Conservation (phyloP, 495 filamentous ascomycete genomes). For the Daldinia loculata region DNA sequence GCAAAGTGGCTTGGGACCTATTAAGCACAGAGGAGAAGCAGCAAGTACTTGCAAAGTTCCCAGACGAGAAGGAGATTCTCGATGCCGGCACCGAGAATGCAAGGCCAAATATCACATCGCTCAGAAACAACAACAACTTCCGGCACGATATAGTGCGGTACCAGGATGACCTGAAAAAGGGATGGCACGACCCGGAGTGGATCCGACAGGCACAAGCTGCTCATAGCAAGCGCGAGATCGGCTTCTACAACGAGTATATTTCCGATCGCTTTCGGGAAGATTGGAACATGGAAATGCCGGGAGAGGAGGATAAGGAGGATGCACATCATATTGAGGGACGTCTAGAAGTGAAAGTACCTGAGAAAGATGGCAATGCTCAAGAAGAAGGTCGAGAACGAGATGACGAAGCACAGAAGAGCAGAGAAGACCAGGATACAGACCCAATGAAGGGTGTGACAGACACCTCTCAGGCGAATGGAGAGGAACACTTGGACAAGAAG, state of each 20-base stretch:
- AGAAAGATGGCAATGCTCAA: background rate
- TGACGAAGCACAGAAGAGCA: background rate
- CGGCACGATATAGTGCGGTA: conserved; percentile 55
- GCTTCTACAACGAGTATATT: conserved; percentile 76
- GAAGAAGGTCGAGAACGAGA: background rate
- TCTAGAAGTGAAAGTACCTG: background rate
- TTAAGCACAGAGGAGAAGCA: conserved; percentile 64
- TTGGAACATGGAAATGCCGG: conserved; percentile 70
- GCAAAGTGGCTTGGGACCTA: conserved; percentile 65
- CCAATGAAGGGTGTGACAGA: conserved; percentile 4
- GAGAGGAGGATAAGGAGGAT: background rate
- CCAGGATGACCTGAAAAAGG: conserved; percentile 64
- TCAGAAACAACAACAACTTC: conserved; percentile 57
- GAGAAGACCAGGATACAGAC: background rate
- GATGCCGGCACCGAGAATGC: conserved; percentile 45
- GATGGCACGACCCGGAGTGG: conserved; percentile 73
- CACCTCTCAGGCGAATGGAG: background rate
- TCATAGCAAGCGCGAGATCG: conserved; percentile 66
- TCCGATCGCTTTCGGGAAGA: conserved; percentile 70
- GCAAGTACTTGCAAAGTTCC: conserved; percentile 65
- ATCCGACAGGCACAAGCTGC: conserved; percentile 69
- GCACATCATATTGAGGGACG: background rate
- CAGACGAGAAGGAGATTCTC: conserved; percentile 54
- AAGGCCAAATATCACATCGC: conserved; percentile 47
- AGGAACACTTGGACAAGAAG: background rate